phyloP scores from a whole-genome alignment of 441 rosid species.

The Aleurites moluccanus region DNA sequence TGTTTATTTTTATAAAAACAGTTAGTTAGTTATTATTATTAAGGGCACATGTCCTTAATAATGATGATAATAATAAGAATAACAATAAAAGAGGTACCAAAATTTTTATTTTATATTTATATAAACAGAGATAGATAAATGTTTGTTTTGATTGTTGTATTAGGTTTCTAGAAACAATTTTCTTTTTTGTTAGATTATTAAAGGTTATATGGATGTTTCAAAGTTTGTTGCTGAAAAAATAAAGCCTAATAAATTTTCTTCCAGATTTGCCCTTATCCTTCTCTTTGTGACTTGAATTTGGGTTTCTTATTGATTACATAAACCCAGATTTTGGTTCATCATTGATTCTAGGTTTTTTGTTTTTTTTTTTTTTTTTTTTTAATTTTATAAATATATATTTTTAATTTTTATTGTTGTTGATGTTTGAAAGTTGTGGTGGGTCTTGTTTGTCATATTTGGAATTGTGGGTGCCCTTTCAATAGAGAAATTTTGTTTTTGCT shows the following conservation, averaged over 20 bases:
- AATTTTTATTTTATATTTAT: background rate
- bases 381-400: background rate
- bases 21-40: conserved; percentile 5
- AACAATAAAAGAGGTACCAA: conserved; percentile 10
- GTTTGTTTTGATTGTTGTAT: background rate
- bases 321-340: conserved; percentile 13
- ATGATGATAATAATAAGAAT: background rate
- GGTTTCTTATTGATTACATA: background rate
- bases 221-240: background rate
- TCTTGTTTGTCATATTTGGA: conserved; percentile 33
- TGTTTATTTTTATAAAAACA: background rate
- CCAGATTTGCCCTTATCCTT: conserved; percentile 46
- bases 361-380: conserved; percentile 16
- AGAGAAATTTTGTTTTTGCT: conserved; percentile 14
- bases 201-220: background rate
- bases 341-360: conserved; percentile 30
- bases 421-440: conserved; percentile 16
- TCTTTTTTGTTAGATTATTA: background rate
- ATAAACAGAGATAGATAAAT: background rate
- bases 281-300: conserved; percentile 16
- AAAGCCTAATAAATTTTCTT: conserved; percentile 29
- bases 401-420: conserved; percentile 6
- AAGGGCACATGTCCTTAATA: conserved; percentile 9
- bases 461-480: conserved; percentile 34
- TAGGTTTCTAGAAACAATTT: background rate